Conservation (phyloP, 2,329 filamentous ascomycete genomes). For the Knufia fluminis region DNA sequence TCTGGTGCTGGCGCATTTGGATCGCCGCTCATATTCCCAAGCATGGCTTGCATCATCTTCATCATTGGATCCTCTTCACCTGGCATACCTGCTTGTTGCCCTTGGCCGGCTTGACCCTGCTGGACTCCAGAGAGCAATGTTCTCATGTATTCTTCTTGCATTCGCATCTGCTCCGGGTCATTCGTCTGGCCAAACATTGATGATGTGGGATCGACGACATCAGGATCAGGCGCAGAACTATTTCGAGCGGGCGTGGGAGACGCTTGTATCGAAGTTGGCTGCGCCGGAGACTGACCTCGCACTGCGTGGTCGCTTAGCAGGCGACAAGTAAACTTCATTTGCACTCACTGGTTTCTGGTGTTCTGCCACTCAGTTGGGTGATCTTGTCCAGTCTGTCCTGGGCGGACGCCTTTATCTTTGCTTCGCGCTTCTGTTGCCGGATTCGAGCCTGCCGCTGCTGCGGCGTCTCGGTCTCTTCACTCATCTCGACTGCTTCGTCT, state of each 20-base stretch:
- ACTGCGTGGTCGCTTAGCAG: slow-evolving; percentile 16
- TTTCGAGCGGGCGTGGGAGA: slow-evolving; percentile 17
- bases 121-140: slow-evolving; percentile 20
- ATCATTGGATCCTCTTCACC: slow-evolving; percentile 43
- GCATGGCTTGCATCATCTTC: slow-evolving; percentile 45
- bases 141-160: slow-evolving; percentile 33
- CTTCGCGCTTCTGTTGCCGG: slow-evolving; percentile 54
- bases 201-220: slow-evolving; percentile 9
- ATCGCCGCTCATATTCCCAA: slow-evolving; percentile 28
- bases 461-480: slow-evolving; percentile 34
- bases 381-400: slow-evolving; percentile 53
- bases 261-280: slow-evolving; percentile 26
- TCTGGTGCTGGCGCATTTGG: not conserved
- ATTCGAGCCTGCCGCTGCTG: slow-evolving; percentile 47
- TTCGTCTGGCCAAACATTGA: slow-evolving; percentile 10
- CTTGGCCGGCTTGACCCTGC: slow-evolving; percentile 19
- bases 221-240: slow-evolving; percentile 10
- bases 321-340: not conserved
- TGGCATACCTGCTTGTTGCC: slow-evolving; percentile 25
- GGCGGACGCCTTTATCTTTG: slow-evolving; percentile 51
- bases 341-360: slow-evolving; percentile 32
- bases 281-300: slow-evolving; percentile 21
- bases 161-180: slow-evolving; percentile 27
- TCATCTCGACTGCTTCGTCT: slow-evolving; percentile 8
- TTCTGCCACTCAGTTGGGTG: slow-evolving; percentile 48